Conservation (phyloP, 345 rosid genomes). For the Cardamine chenopodiifolia region DNA sequence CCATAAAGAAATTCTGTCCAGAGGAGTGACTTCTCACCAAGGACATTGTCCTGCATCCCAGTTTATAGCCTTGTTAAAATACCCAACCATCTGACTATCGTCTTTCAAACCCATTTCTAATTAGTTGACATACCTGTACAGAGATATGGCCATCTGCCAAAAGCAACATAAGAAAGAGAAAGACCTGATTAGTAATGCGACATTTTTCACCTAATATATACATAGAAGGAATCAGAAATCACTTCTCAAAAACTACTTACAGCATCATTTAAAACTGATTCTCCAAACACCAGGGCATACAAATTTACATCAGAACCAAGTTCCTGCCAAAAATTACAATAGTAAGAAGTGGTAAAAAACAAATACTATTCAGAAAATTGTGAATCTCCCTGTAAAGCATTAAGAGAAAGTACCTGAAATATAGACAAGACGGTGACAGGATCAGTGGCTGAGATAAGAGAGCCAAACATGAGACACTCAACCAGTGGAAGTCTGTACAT, state of each 20-base stretch:
- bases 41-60: conserved; percentile 89
- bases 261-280: conserved; percentile 98
- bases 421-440: conserved; percentile 98
- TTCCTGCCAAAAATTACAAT: conserved; percentile 58
- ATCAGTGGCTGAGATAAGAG: conserved; percentile 98
- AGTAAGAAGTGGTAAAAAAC: conserved; percentile 17
- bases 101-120: conserved; percentile 17
- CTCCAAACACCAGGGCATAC: conserved; percentile 97
- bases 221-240: conserved; percentile 18
- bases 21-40: conserved; percentile 71
- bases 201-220: conserved; percentile 23
- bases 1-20: conserved; percentile 79
- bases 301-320: conserved; percentile 93
- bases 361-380: neutral
- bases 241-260: conserved; percentile 48
- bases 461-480: conserved; percentile 98
- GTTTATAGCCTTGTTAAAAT: conserved; percentile 33
- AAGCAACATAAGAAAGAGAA: conserved; percentile 37
- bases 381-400: conserved; percentile 11
- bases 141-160: conserved; percentile 90
- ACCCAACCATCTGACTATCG: conserved; percentile 22
- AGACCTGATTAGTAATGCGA: conserved; percentile 27
- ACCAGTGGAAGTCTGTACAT: conserved; percentile 90
- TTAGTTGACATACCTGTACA: conserved; percentile 72
- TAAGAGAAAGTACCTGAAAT: conserved; percentile 69